Evolutionary conservation across 1,284 basidiomycete species (phyloP), one percentile per base, ranked within the genome.

Genomic region (Marasmius oreades): DNA sequence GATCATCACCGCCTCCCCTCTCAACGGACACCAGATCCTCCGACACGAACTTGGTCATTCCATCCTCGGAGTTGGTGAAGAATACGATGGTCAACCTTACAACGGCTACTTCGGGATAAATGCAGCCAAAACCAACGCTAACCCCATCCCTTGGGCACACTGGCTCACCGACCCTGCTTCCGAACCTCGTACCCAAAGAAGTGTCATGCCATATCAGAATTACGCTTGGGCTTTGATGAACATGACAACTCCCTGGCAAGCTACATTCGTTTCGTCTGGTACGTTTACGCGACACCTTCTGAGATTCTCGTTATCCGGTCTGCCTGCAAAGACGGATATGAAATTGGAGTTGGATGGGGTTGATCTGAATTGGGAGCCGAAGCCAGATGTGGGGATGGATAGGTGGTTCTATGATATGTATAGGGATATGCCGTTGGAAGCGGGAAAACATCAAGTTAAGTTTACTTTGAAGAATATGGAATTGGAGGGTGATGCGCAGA

Each of bases 41-140:
- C 81, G 90, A 5, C 92, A 93, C 65, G 92, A 93, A 69, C 81
- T 94, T 1, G 91, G 92, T 0, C 88, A 91, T 68, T 89, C 86
- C n/a, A 81, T 90, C 53, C 87, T 90, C 60, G 73, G 81, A 1
- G 86, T 91, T 7, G 92, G 92, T 5, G 92, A 93, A 70, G 92
- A 93, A 72, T 93, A 94, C 64, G 92, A 94, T 61, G 91, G 90
- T 2, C 90, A 90, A 1, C 85, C 72, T n/a, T 18, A n/a, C 16
- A n/a, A 7, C 59, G 85, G 76, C 2, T 93, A 93, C 69, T 89
- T 79, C 61, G 92, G 92, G 2, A 79, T 79, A 45, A 92, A 93
- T 66, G 79, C 89, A 3, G 79, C 76, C 28, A 72, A 78, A 39
- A 67, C 81, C 60, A 58, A 71, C 23, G 65, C 70, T 11, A 57